Base-by-base conservation (phyloP, 176 grass and related monocot species). In the Rhynchospora pubera region DNA sequence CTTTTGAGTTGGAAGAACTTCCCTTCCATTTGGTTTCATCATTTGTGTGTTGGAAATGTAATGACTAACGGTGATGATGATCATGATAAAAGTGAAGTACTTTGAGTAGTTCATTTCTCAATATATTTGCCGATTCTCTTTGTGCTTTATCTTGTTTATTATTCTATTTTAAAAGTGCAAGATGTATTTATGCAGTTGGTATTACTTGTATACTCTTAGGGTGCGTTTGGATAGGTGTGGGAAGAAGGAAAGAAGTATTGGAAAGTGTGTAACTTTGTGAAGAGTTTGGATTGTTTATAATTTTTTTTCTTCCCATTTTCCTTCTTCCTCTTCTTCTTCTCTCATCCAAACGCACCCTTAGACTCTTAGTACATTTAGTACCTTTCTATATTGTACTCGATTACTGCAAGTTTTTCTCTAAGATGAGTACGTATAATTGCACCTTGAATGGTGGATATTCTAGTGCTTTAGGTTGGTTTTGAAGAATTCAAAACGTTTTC, bases 1-100 rank as follows among this genome's bases (percentile, higher is more conserved):
- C 61, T 82, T 82, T 82, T 66, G 59, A 65, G 45, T 48, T 82
- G 79, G 79, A 82, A 82, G 61, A 52, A 67, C 79, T 65, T 81
- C 42, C 13, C 42, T 81, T 82, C 79, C 79, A 82, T 82, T 44
- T 66, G 19, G 34, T 34, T 65, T 82, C 79, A 66, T 63, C 43
- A 66, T 65, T 66, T 82, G 45, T 82, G 79, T 82, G 79, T 45
- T 45, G 77, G 42, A 65, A 65, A 50, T 64, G 79, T 82, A 65
- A 47, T 62, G 59, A 50, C 30, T 65, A 65, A 50, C 14, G 10
- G 30, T 53, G 61, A 82, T 66, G 79, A 82, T 66, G 58, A 65
- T 82, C 62, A 82, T 67, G 79, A 67, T 80, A 42, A 43, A 80
- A 80, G 57, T n/a, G 19, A 22, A 30, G 46, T 80, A 51, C 62